Evolutionary conservation across 768 basidiomycete species (phyloP), one percentile per base, ranked within the genome.

Genomic region (Hygrocybe coccinea): DNA sequence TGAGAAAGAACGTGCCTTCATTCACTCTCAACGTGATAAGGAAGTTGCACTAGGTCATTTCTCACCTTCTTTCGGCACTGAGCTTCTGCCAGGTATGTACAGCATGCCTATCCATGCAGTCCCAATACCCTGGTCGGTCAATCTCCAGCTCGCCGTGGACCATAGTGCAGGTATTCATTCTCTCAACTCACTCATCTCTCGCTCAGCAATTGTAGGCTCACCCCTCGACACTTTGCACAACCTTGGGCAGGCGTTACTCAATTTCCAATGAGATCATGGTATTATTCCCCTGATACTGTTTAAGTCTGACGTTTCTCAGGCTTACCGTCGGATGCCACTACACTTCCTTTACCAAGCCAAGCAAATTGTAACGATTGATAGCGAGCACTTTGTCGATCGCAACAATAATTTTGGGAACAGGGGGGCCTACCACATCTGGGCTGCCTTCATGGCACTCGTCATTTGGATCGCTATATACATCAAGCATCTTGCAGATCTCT

Each of bases 81-180:
- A 72, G 2, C 66, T 77, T 1, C 61, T 76, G 0, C 77, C 73
- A 0, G 76, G 77, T 0, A 80, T 81, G 78, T 69, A 72, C 41
- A 63, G 60, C 24, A 67, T 69, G 45, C 79, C 75, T 0, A 60
- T 78, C 0, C 60, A 70, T 36, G 69, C 68, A 1, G 70, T 80
- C 0, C 77, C 75, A 0, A 76, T 76, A 35, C 60, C 65, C 0
- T 45, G 57, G 0, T 65, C 73, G 0, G 60, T 60, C n/a, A 74
- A 77, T 24, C 57, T 74, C 2, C 58, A 70, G 0, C 64, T 80
- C 0, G 62, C 81, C 8, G 68, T 63, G 8, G 64, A 81, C 54
- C 78, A 79, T 9, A 71, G 65, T 43, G 63, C 67, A 0, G 75
- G 74, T 0, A 35, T 54, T 0, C 70, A 56, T 58, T 62, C 72